Percentiles rank a stretch among this genome's conserved stretches.
These are phyloP conservation scores for Neurospora terricola DNA, from an alignment of 495 filamentous ascomycete genomes.

Conservation along the genomic window DNA sequence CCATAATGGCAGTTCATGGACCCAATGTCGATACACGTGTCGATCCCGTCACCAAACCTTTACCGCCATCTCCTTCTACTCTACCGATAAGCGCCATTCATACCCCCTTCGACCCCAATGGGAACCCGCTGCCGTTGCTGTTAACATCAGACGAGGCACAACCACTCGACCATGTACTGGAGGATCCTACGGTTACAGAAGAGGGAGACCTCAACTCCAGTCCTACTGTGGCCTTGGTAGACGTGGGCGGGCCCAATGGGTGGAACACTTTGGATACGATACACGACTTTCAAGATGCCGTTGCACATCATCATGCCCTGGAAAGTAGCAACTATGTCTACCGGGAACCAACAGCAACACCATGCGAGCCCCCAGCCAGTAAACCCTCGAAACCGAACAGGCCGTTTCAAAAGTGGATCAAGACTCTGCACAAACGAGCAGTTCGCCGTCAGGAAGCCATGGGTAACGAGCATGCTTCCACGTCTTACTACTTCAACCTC, in stretches of 20 bases:
- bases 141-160: neutral
- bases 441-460: constrained; percentile 26
- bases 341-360: constrained; percentile 2
- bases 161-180: neutral
- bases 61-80: neutral
- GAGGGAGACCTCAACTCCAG: neutral
- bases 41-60: neutral
- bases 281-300: constrained; percentile 24
- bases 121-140: constrained; percentile 3
- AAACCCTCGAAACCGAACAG: constrained; percentile 8
- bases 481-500: constrained; percentile 33
- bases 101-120: neutral
- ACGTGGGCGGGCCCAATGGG: constrained; percentile 11
- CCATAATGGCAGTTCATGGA: neutral
- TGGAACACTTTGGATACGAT: constrained; percentile 36
- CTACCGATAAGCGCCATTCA: neutral
- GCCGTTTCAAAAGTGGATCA: constrained; percentile 51
- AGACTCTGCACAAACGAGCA: constrained; percentile 41
- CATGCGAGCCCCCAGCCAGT: neutral
- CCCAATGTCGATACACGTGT: neutral
- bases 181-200: neutral
- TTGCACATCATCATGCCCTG: constrained; percentile 16
- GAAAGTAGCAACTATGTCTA: constrained; percentile 17
- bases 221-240: constrained; percentile 5
- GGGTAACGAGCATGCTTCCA: constrained; percentile 15